These are phyloP conservation scores for Russula lepida DNA, from an alignment of 768 basidiomycete genomes.

Conservation along the genomic window DNA sequence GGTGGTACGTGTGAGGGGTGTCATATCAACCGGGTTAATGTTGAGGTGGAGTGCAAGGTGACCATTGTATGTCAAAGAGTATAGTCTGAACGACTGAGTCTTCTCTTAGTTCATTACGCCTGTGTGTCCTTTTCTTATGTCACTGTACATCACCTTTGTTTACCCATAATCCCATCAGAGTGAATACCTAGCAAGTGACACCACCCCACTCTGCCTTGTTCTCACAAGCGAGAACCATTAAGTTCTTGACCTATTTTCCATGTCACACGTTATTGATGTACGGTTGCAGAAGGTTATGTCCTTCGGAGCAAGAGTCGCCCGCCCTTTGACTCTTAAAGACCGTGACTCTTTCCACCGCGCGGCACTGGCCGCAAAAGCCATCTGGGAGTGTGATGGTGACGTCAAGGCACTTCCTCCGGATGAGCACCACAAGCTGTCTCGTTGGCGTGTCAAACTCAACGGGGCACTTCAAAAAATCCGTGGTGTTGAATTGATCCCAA, in stretches of 20 bases:
- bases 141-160: background rate
- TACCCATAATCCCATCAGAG: background rate
- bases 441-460: slow-evolving; percentile 9
- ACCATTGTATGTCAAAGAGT: background rate
- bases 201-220: slow-evolving; percentile 8
- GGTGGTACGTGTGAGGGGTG: slow-evolving; percentile 1
- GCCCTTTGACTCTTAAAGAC: background rate
- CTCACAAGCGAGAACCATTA: slow-evolving; percentile 2
- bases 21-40: background rate
- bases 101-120: slow-evolving; percentile 4
- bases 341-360: background rate
- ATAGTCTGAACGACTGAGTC: background rate
- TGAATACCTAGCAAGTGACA: background rate
- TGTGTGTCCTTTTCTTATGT: background rate
- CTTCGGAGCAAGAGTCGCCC: slow-evolving; percentile 5
- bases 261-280: slow-evolving; percentile 6
- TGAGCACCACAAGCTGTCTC: background rate
- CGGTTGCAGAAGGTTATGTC: slow-evolving; percentile 9
- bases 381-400: background rate
- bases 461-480: background rate
- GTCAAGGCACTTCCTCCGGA: background rate
- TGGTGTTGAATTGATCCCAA: background rate
- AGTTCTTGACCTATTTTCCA: slow-evolving; percentile 6
- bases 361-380: slow-evolving; percentile 3
- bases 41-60: slow-evolving; percentile 17